Base-by-base conservation (phyloP, 495 filamentous ascomycete species). In the Cercophora samala region DNA sequence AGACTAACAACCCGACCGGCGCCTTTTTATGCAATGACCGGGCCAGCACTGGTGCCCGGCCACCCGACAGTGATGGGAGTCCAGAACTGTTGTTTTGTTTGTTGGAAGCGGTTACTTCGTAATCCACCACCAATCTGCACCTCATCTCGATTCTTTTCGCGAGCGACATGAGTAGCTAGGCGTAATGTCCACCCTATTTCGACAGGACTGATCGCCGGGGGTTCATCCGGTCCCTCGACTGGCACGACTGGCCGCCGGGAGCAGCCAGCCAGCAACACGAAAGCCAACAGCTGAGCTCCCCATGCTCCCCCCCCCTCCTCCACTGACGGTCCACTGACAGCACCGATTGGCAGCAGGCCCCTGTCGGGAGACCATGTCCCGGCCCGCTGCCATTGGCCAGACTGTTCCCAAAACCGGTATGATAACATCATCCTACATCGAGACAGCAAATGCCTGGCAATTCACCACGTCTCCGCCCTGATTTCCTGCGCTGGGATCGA, bases 381-480 rank as follows among this genome's bases (percentile, higher is more conserved):
- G 23, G 54, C 24, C 3, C 24, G 56, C 5, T n/a, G 51, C 42
- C 25, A 71, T 70, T 75, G 71, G 72, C 6, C 69, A 25, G 61
- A 37, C 42, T 9, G 17, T 42, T 64, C 52, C 55, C 53, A 63
- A 67, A 71, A 71, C 70, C 70, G 56, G 69, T 59, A 66, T 70
- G 67, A 76, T 74, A 69, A 66, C 74, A 73, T 76, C 74, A 76
- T 76, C 23, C 60, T 66, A 65, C 66, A 66, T 65, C 67, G 23
- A 64, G 26, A 64, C 21, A 65, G 23, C 62, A 22, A 24, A 32
- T 17, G 60, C 60, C 18, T 29, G 60, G 60, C 60, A 32, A 29
- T 62, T 51, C 15, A 52, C 60, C 32, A 55, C 63, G 68, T 67
- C 69, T 71, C 66, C 68, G 64, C 66, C 63, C 60, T 69, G 67